A percentile compares a stretch with the other conserved stretches of the same genome.
Evolutionary conservation across 345 rosid species (phyloP).

Genomic region (Corchorus capsularis): DNA sequence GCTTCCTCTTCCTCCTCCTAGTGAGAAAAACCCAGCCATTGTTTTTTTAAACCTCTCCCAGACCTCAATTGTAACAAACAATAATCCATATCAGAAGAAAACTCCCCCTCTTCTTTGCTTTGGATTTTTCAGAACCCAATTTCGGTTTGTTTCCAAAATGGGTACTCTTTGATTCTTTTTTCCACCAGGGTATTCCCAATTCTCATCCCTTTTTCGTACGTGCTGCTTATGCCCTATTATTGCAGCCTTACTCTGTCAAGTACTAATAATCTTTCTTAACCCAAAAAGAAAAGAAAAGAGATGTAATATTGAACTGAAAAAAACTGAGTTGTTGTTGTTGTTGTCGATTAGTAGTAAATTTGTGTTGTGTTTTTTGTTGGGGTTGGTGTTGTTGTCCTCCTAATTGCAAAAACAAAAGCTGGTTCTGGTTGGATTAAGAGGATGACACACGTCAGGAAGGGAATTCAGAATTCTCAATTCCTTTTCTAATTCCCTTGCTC

Average conservation of each 20-base stretch:
- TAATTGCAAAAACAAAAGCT: not conserved
- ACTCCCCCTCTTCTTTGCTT: slow-evolving; percentile 8
- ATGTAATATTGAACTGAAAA: not conserved
- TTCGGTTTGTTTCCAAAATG: slow-evolving; percentile 4
- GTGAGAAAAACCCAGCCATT: slow-evolving; percentile 72
- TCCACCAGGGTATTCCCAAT: not conserved
- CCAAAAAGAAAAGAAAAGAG: not conserved
- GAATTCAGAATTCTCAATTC: not conserved
- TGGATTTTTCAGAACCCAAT: not conserved
- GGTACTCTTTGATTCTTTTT: not conserved
- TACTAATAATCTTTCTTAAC: not conserved
- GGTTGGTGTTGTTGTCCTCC: not conserved
- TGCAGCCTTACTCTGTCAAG: not conserved
- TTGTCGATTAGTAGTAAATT: not conserved
- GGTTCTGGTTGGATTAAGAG: not conserved
- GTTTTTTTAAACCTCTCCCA: slow-evolving; percentile 47
- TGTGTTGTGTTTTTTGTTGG: not conserved
- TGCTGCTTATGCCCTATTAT: not conserved
- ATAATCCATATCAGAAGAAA: slow-evolving; percentile 45
- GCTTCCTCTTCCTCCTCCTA: slow-evolving; percentile 44
- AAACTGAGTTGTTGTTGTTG: not conserved
- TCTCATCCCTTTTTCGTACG: slow-evolving; percentile 16
- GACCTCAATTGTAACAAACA: slow-evolving; percentile 33
- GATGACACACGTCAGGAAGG: not conserved
- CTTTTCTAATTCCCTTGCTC: too few relatives aligned